Evolutionary conservation across 73 alveolate species (phyloP), one percentile per base, ranked within the genome.

Genomic region (Stentor coeruleus): DNA sequence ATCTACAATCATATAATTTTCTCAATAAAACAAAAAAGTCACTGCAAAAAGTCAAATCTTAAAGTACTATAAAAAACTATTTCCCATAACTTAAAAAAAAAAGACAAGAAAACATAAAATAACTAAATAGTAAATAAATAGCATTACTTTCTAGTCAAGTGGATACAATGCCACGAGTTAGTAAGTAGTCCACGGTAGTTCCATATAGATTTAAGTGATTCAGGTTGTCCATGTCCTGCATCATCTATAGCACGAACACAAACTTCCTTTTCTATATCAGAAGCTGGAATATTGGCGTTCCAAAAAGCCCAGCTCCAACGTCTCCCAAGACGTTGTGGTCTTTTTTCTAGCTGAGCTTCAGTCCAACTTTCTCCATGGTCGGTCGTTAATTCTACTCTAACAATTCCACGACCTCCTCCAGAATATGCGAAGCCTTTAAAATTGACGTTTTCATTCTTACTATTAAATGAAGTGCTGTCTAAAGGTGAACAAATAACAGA

Each of bases 301-400:
- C 92, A 86, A 1, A 59, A 33, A 15, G 82, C 39, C 92, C 92
- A 86, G 2, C 39, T 75, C 86, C 89, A 86, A 38, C 74, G 15
- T 82, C 74, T 39, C 74, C 86, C 31, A 41, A 49, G 37, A 57
- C 75, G 38, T 49, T 38, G 57, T 60, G 76, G 14, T 35, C 85
- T 87, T 59, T 57, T 85, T 26, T 2, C 3, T 3, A 92, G 86
- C 35, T 90, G 87, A 0, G 95, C 95, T 0, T 86, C 77, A 41
- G 59, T 58, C 97, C 96, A 92, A 40, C 96, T 82, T 49, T 80
- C 39, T 33, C 97, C 97, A 3, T 81, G 90, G 72, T 92, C 93
- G 3, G 86, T 40, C 31, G 96, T 74, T 14, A 90, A 85, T 35
- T 90, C 92, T 26, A 92, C 97, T 26, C 91, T 86, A n/a, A 79